Evolutionary conservation across 2,329 filamentous ascomycete species (phyloP), one percentile per base, ranked within the genome.

Genomic region (Lachnellula hyalina): DNA sequence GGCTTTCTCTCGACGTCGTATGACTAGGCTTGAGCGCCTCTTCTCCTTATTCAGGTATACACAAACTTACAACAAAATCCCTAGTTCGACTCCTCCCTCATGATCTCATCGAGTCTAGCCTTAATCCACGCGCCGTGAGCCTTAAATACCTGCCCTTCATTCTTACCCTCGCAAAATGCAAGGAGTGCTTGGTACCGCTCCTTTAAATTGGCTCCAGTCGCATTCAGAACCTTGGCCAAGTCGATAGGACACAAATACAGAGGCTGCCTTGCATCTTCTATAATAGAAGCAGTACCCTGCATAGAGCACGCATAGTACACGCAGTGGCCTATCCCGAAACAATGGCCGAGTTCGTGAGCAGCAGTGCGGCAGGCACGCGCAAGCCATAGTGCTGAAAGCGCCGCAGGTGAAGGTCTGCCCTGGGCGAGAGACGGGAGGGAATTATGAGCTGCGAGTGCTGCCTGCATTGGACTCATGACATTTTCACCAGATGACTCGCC

Each of bases 311-410:
- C 81, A 60, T 82, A 85, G 62, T 83, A 86, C 0, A 79, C 71
- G 64, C 86, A 89, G 65, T 89, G 85, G 7, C 69, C 84, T 14
- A 89, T 74, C 0, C 80, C 82, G 38, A 89, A 77, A 63, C 84
- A 89, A 66, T 88, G 86, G 0, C 83, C 82, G 0, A 89, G 68
- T 63, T 89, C 85, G 64, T 89, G 86, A 1, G 76, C 76, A 1
- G 78, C 79, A 0, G 85, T 86, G 49, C 77, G 78, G 51, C 74
- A 82, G 2, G 82, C 67, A 11, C 79, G 74, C 9, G 75, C 75
- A 14, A 87, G 75, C 82, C 84, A 88, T 1, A 85, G 64, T 0
- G 69, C 74, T 0, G 67, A 62, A 0, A 72, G 55, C 1, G 70
- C 67, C 0, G 67, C 17, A 7, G 52, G 58, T 4, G 62, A 61